Evolutionary conservation across 257 asterid species (phyloP), one percentile per base, ranked within the genome.

Genomic region (Haberlea rhodopensis): DNA sequence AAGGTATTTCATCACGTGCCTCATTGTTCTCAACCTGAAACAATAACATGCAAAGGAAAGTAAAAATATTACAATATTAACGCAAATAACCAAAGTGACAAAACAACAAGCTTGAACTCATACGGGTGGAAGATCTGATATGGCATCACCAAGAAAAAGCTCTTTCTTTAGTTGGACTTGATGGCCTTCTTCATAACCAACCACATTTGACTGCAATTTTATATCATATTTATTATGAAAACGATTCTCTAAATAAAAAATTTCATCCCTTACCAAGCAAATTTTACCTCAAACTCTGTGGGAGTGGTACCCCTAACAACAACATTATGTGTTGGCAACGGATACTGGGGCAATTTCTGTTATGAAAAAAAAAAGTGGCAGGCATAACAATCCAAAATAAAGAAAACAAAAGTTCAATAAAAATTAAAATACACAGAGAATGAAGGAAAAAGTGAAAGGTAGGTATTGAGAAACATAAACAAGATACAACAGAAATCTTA

Each of bases 121-220:
- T 67, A 91, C 96, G 6, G 8, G 64, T 23, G 98, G 98, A 18
- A 88, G 95, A 76, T 88, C 96, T 5, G 90, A 83, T 43, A 91
- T 79, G 4, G 95, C 95, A 83, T 89, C 96, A 1, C 69, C 81
- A 18, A 91, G 94, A 53, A 76, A 68, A 52, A 91, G 82, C n/a
- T 52, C 87, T 20, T 48, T 72, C 37, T 83, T 67, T 15, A 91
- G 70, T 6, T 74, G 43, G n/a, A 27, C 46, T 28, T 59, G 19
- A 11, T 0, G 2, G 8, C 76, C 86, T 71, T 76, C 85, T 0
- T 85, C 95, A 52, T 51, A 74, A 0, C 75, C 85, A 65, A 91
- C 98, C 0, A 67, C 49, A 24, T 78, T 81, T 19, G 77, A 21
- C 98, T 91, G 73, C 77, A 73, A 43, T 53, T 27, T 6, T 21